A percentile compares a stretch with the other conserved stretches of the same genome.
Evolutionary conservation across 2,329 filamentous ascomycete genomes (phyloP).

Genomic region (Dactylellina haptotyla): DNA sequence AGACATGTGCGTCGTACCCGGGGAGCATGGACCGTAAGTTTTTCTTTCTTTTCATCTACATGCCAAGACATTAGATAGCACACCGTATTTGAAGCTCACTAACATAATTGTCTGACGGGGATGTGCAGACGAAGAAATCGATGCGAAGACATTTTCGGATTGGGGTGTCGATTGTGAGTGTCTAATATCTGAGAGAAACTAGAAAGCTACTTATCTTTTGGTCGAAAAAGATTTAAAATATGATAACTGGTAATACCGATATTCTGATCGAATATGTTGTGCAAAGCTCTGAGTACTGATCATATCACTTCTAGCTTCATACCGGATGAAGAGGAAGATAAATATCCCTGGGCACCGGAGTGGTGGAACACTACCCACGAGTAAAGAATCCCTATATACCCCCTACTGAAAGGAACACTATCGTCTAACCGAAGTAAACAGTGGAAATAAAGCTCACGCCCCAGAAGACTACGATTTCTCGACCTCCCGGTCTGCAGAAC

Average conservation of each 20-base stretch:
- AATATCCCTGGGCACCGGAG: conserved; percentile 51
- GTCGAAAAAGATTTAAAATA: conserved; percentile 69
- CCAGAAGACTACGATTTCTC: conserved; percentile 67
- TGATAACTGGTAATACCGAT: conserved; percentile 67
- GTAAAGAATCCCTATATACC: conserved; percentile 57
- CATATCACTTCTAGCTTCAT: conserved; percentile 20
- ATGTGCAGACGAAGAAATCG: conserved; percentile 50
- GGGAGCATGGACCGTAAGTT: conserved; percentile 69
- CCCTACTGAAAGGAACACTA: conserved; percentile 60
- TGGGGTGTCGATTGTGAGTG: conserved; percentile 70
- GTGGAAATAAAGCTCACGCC: conserved; percentile 58
- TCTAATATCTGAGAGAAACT: not conserved
- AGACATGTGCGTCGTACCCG: conserved; percentile 69
- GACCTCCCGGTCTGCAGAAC: conserved; percentile 64
- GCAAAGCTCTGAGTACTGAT: not conserved
- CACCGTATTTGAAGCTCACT: not conserved
- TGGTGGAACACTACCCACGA: conserved; percentile 47
- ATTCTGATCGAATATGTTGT: not conserved
- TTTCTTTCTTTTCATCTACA: not conserved
- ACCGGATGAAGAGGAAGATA: conserved; percentile 43
- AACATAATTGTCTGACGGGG: not conserved
- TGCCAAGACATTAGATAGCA: not conserved
- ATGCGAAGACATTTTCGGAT: conserved; percentile 64
- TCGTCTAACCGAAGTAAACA: conserved; percentile 58
- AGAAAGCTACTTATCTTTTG: not conserved